Base-by-base conservation (phyloP, 768 basidiomycete species). In the Tylopilus subfusipes region DNA sequence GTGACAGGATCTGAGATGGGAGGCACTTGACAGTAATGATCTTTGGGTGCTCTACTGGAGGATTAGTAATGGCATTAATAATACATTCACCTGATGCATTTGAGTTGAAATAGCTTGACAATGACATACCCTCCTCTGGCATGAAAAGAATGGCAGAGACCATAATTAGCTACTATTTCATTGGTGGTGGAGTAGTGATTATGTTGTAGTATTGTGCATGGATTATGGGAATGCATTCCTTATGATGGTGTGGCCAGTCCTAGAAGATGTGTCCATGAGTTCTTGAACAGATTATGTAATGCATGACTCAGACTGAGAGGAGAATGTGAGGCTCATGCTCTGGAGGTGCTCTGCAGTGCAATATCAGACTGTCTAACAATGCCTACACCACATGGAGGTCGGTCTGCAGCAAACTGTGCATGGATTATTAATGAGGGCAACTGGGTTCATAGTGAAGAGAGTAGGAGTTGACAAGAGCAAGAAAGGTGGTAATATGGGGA, bases 341-440 rank as follows among this genome's bases (percentile, higher is more conserved):
- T 83, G 79, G 27, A 90, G 80, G 64, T 93, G 91, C 49, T 90
- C 86, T 29, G 88, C 78, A 12, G 82, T 76, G 72, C 90, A 93
- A 63, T 93, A 93, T 86, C 86, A 93, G 1, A 84, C 78, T 44
- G 73, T 78, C 62, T 91, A 87, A 70, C 91, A 93, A 48, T 91
- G 88, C 60, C 86, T 85, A 68, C 91, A 93, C 89, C 90, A 92
- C 82, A 88, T 85, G 7, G 87, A 83, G 11, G 91, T 93, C 38
- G 86, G 73, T 40, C 77, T 76, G 66, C 78, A 79, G 73, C 91
- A 93, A 18, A 90, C 72, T 3, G 78, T 80, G 72, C 91, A 93
- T 18, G 87, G 88, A 59, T 88, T 83, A 67, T 85, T 86, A 62
- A 88, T 83, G 59, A 82, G 66, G 39, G 84, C 72, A 58, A 76